A percentile compares a stretch with the other conserved stretches of the same genome.
Conservation (phyloP, 257 asterid species). For the Schizonepeta tenuifolia region DNA sequence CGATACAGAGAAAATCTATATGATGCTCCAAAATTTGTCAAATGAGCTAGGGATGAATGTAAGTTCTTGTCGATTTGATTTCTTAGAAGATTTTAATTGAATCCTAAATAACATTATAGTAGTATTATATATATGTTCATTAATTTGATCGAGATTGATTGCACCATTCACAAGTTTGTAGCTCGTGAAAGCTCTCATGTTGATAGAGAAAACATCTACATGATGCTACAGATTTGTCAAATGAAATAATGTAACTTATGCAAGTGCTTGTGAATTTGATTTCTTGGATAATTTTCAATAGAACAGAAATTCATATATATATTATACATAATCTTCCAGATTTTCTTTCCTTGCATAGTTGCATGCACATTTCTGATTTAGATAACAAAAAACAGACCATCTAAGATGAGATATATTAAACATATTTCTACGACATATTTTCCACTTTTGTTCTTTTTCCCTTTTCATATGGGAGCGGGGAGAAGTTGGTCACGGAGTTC, state of each 20-base stretch:
- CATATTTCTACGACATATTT: slow-evolving; percentile 7
- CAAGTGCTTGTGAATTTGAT: slow-evolving; percentile 31
- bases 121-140: slow-evolving; percentile 4
- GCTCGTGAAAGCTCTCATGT: slow-evolving; percentile 64
- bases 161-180: slow-evolving; percentile 50
- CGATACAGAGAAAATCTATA: slow-evolving; percentile 44
- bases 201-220: slow-evolving; percentile 42
- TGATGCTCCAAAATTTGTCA: slow-evolving; percentile 53
- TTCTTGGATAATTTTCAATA: slow-evolving; percentile 26
- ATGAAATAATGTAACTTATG: slow-evolving; percentile 34
- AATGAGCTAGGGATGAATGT: slow-evolving; percentile 41
- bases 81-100: slow-evolving; percentile 28
- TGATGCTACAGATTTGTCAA: slow-evolving; percentile 51
- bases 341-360: neutral
- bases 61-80: slow-evolving; percentile 31
- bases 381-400: slow-evolving; percentile 20
- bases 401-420: slow-evolving; percentile 11
- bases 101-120: neutral
- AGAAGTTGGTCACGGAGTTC: slow-evolving; percentile 45
- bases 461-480: neutral
- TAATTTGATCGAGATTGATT: slow-evolving; percentile 45
- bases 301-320: neutral
- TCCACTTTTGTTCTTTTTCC: neutral
- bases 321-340: slow-evolving; percentile 28
- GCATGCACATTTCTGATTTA: slow-evolving; percentile 6